Percentiles rank a stretch among this genome's conserved stretches.
These are phyloP conservation scores for Bolboschoenus planiculmis DNA, from an alignment of 176 grass and related monocot genomes.

Conservation along the genomic window DNA sequence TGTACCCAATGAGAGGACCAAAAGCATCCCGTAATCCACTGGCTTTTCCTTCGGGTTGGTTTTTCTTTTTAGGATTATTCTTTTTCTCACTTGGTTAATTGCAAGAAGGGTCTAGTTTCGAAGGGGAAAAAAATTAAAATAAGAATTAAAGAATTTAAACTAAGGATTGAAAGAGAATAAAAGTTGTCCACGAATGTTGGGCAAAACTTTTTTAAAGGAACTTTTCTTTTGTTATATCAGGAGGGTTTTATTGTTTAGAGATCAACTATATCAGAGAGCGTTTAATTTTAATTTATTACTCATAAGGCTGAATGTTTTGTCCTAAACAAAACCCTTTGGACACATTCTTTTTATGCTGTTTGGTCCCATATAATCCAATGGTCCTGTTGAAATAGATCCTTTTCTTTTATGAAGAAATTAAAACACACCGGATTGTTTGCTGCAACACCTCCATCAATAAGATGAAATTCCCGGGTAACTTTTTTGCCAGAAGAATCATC, in stretches of 20 bases:
- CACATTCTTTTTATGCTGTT: neutral
- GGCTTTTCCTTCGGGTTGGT: constrained; percentile 19
- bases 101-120: constrained; percentile 42
- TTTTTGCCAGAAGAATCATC: neutral
- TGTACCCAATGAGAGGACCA: constrained; percentile 55
- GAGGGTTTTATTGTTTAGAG: neutral
- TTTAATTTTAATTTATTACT: too few relatives aligned
- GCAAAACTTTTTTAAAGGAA: neutral
- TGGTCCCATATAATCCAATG: neutral
- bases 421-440: constrained; percentile 53
- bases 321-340: neutral
- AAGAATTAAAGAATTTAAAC: neutral
- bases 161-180: neutral
- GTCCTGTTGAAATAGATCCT: neutral
- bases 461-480: constrained; percentile 15
- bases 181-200: neutral
- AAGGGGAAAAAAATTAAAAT: neutral
- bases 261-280: neutral
- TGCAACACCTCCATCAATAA: constrained; percentile 56
- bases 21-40: constrained; percentile 32
- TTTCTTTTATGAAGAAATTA: neutral
- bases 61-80: constrained; percentile 26
- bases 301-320: too few relatives aligned
- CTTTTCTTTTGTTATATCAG: neutral
- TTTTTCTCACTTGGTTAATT: constrained; percentile 47